Evolutionary conservation across 2,329 filamentous ascomycete species (phyloP).

Genomic region (Diaporthe sp.): DNA sequence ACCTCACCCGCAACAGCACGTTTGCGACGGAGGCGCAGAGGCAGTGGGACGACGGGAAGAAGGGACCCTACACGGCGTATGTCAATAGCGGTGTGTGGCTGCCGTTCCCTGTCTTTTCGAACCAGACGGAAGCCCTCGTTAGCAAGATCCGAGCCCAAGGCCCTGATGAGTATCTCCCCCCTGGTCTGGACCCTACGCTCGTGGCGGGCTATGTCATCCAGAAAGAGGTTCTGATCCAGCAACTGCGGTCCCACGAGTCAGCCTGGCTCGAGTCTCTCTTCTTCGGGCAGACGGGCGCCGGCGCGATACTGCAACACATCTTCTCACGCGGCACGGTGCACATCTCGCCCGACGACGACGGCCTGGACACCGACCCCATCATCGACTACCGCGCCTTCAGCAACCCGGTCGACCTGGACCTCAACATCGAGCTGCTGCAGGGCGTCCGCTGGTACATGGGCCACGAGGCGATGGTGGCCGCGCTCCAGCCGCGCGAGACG

Average conservation of each 20-base stretch:
- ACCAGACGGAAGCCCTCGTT: constrained; percentile 14
- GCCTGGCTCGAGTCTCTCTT: constrained; percentile 12
- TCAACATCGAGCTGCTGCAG: constrained; percentile 55
- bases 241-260: constrained; percentile 9
- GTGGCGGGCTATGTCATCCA: constrained; percentile 3
- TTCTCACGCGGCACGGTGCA: constrained; percentile 32
- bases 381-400: constrained; percentile 57
- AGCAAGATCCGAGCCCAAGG: constrained; percentile 5
- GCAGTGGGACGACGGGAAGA: constrained; percentile 5
- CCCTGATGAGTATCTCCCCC: neutral
- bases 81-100: constrained; percentile 25
- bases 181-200: constrained; percentile 7
- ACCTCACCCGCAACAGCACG: constrained; percentile 16
- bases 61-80: constrained; percentile 11
- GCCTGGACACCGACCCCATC: constrained; percentile 49
- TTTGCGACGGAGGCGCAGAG: constrained; percentile 18
- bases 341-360: constrained; percentile 53
- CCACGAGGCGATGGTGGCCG: constrained; percentile 25
- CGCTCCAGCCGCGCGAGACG: constrained; percentile 13
- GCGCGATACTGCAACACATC: constrained; percentile 16
- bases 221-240: constrained; percentile 24
- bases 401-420: constrained; percentile 55
- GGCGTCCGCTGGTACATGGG: constrained; percentile 51
- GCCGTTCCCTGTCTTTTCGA: constrained; percentile 27
- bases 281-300: neutral